These are phyloP conservation scores for Beauveria brongniartii DNA, from an alignment of 2,329 filamentous ascomycete genomes.

Conservation along the genomic window DNA sequence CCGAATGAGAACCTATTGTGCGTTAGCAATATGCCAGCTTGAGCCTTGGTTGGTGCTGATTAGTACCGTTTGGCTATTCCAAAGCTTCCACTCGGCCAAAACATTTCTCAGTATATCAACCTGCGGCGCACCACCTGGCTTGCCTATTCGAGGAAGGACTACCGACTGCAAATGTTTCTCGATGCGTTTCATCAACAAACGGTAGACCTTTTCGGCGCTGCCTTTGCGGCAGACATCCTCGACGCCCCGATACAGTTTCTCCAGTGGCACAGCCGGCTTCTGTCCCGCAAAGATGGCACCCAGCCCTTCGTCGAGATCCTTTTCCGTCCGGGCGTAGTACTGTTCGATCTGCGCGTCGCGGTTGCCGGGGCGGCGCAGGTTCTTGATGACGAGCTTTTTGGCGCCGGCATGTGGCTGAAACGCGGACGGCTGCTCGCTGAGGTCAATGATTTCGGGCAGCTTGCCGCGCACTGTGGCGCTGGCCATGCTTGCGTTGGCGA, in stretches of 20 bases:
- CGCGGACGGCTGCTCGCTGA: slow-evolving; percentile 27
- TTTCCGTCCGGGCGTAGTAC: slow-evolving; percentile 72
- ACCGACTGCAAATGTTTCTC: slow-evolving; percentile 57
- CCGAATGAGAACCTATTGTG: slow-evolving; percentile 58
- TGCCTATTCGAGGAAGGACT: slow-evolving; percentile 48
- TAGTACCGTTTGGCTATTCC: slow-evolving; percentile 69
- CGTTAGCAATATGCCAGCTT: slow-evolving; percentile 6
- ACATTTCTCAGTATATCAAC: slow-evolving; percentile 55
- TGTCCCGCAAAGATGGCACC: slow-evolving; percentile 61
- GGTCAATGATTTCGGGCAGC: slow-evolving; percentile 30
- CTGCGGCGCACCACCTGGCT: slow-evolving; percentile 42
- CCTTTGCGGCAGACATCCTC: slow-evolving; percentile 85
- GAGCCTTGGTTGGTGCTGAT: neutral
- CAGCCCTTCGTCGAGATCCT: slow-evolving; percentile 66
- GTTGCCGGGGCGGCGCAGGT: slow-evolving; percentile 60
- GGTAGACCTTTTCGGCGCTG: slow-evolving; percentile 59
- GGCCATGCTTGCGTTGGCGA: slow-evolving; percentile 23
- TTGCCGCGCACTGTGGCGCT: slow-evolving; percentile 32
- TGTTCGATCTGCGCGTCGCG: slow-evolving; percentile 54
- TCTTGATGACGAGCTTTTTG: slow-evolving; percentile 89
- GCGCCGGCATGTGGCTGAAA: slow-evolving; percentile 71
- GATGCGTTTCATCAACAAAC: slow-evolving; percentile 57
- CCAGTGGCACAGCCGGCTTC: slow-evolving; percentile 64
- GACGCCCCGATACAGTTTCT: slow-evolving; percentile 81
- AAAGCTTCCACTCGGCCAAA: slow-evolving; percentile 59